Evolutionary conservation across 495 filamentous ascomycete species (phyloP).

Genomic region (Apodospora peruviana): DNA sequence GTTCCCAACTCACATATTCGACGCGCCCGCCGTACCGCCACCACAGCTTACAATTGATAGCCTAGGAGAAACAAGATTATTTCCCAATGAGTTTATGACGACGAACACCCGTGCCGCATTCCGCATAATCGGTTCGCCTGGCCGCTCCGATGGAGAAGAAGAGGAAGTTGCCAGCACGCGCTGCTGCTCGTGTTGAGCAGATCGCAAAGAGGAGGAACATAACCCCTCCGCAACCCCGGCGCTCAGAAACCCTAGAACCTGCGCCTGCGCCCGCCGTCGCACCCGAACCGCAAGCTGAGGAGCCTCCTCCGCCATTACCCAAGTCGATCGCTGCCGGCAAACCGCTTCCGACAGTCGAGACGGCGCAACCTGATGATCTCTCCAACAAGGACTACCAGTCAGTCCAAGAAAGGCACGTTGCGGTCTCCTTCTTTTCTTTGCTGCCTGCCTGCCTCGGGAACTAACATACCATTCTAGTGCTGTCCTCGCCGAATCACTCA

Average conservation of each 20-base stretch:
- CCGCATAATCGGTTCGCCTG: slow-evolving; percentile 15
- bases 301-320: slow-evolving; percentile 53
- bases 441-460: background rate
- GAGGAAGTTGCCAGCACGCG: slow-evolving; percentile 51
- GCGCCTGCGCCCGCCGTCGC: slow-evolving; percentile 17
- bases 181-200: slow-evolving; percentile 45
- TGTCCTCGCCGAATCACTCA: slow-evolving; percentile 75
- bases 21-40: no score
- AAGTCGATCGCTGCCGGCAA: slow-evolving; percentile 51
- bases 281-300: slow-evolving; percentile 18
- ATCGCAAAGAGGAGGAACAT: slow-evolving; percentile 44
- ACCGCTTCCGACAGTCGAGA: slow-evolving; percentile 66
- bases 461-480: slow-evolving; percentile 48
- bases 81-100: slow-evolving; percentile 22
- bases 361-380: slow-evolving; percentile 61
- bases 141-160: slow-evolving; percentile 46
- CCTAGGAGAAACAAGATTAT: no score
- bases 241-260: slow-evolving; percentile 28
- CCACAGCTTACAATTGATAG: no score
- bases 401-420: slow-evolving; percentile 69
- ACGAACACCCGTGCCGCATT: background rate
- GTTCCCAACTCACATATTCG: no score
- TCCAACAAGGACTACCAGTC: slow-evolving; percentile 69
- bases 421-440: background rate
- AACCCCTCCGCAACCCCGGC: slow-evolving; percentile 33